Percentiles rank a stretch among this genome's conserved stretches.
These are phyloP conservation scores for Combretum micranthum DNA, from an alignment of 345 rosid species.

Conservation along the genomic window DNA sequence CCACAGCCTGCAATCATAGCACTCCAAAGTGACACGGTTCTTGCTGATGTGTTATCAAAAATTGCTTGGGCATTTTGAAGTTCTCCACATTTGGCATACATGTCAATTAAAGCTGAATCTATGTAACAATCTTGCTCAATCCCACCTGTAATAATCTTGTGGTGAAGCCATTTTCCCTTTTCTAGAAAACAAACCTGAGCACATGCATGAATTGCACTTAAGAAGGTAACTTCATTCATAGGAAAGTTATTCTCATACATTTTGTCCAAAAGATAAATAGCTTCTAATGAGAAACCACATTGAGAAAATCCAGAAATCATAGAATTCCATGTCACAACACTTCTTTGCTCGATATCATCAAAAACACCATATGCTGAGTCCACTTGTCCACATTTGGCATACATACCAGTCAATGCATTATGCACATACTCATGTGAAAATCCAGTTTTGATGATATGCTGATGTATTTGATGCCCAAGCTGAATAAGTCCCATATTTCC, in stretches of 20 bases:
- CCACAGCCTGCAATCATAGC: slow-evolving; percentile 87
- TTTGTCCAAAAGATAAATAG: slow-evolving; percentile 48
- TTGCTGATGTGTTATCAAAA: slow-evolving; percentile 15
- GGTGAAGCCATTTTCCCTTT: slow-evolving; percentile 58
- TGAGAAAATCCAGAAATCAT: slow-evolving; percentile 78
- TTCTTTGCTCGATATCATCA: slow-evolving; percentile 33
- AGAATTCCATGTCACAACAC: slow-evolving; percentile 73
- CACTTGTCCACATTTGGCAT: slow-evolving; percentile 60
- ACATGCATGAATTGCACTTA: slow-evolving; percentile 63
- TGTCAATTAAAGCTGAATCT: slow-evolving; percentile 68
- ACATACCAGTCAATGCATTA: slow-evolving; percentile 67
- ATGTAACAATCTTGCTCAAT: slow-evolving; percentile 41
- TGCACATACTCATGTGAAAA: slow-evolving; percentile 43
- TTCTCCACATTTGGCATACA: slow-evolving; percentile 71
- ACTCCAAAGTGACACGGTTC: slow-evolving; percentile 69
- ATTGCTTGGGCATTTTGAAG: slow-evolving; percentile 43
- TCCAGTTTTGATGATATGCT: slow-evolving; percentile 53
- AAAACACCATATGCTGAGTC: slow-evolving; percentile 51
- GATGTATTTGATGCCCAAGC: slow-evolving; percentile 70
- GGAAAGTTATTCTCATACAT: slow-evolving; percentile 51
- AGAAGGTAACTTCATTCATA: slow-evolving; percentile 51
- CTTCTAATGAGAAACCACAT: slow-evolving; percentile 41
- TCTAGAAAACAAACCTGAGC: slow-evolving; percentile 45
- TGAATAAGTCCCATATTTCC: slow-evolving; percentile 33
- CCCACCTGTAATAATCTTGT: slow-evolving; percentile 47